Conservation (phyloP, 352 stramenopile genomes). For the Phytopythium litorale region DNA sequence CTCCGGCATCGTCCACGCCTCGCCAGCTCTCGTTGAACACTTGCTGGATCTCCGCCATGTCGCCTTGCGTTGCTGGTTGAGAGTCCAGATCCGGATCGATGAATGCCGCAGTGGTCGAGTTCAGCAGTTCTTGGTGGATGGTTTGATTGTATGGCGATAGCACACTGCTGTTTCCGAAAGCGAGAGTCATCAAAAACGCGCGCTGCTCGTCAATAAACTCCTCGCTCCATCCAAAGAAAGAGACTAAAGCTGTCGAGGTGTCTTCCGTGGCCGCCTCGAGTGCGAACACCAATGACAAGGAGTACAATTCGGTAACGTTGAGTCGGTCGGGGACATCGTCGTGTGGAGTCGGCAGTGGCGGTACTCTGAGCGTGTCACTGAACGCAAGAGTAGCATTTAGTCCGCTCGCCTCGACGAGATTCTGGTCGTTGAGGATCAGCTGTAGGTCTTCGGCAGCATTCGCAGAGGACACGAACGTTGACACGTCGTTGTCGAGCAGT, state of each 20-base stretch:
- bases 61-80: slow-evolving; percentile 22
- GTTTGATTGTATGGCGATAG: slow-evolving; percentile 49
- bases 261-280: slow-evolving; percentile 23
- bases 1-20: slow-evolving; percentile 32
- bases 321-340: slow-evolving; percentile 34
- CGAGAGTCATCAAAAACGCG: slow-evolving; percentile 18
- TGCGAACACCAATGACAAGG: slow-evolving; percentile 39
- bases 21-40: slow-evolving; percentile 58
- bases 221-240: slow-evolving; percentile 58
- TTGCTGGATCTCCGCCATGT: slow-evolving; percentile 31
- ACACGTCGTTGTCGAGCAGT: slow-evolving; percentile 29
- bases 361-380: slow-evolving; percentile 54
- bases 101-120: slow-evolving; percentile 31
- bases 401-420: slow-evolving; percentile 27
- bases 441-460: slow-evolving; percentile 18
- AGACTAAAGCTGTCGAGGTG: slow-evolving; percentile 15
- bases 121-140: slow-evolving; percentile 39
- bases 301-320: slow-evolving; percentile 42
- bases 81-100: slow-evolving; percentile 48
- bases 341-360: slow-evolving; percentile 45
- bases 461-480: slow-evolving; percentile 20
- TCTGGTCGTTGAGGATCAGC: slow-evolving; percentile 42
- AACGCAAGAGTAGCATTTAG: slow-evolving; percentile 44
- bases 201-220: slow-evolving; percentile 27
- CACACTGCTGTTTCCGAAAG: slow-evolving; percentile 37